These are phyloP conservation scores for Dioscorea dumetorum DNA, from an alignment of 106 monocot species.

Conservation along the genomic window DNA sequence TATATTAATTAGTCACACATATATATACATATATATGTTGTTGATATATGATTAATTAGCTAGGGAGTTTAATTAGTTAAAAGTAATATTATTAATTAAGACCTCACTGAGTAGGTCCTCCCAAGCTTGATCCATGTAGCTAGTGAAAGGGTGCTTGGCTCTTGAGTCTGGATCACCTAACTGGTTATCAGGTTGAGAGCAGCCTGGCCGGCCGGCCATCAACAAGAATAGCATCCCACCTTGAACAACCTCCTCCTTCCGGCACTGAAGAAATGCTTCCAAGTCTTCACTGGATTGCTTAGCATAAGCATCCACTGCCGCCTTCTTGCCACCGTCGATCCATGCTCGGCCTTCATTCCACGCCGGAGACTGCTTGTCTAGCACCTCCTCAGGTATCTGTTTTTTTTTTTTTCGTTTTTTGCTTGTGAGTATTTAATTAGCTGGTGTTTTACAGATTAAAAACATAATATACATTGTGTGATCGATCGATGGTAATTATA, in stretches of 20 bases:
- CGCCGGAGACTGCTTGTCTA: conserved; percentile 26
- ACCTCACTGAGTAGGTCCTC: conserved; percentile 45
- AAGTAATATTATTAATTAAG: not conserved
- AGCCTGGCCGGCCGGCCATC: conserved; percentile 45
- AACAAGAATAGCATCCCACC: conserved; percentile 43
- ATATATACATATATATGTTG: not conserved
- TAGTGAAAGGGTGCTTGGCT: conserved; percentile 58
- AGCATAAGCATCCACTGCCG: conserved; percentile 45
- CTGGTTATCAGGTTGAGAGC: conserved; percentile 39
- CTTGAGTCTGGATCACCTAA: conserved; percentile 56
- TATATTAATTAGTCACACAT: not conserved
- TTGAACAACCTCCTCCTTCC: conserved; percentile 34
- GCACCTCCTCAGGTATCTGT: conserved; percentile 44
- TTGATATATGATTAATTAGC: too few relatives aligned
- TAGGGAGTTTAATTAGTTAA: too few relatives aligned
- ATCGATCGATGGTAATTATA: too few relatives aligned
- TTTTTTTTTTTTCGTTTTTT: too few relatives aligned
- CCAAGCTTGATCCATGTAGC: conserved; percentile 58
- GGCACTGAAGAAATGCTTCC: conserved; percentile 29
- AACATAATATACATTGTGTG: too few relatives aligned
- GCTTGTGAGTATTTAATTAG: too few relatives aligned
- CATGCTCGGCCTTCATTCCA: conserved; percentile 56
- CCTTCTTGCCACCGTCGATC: conserved; percentile 48
- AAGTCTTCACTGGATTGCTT: conserved; percentile 47
- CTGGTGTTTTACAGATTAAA: too few relatives aligned